phyloP scores from a whole-genome alignment of 2,329 filamentous ascomycete genomes.

The Elsinoe ampelina region DNA sequence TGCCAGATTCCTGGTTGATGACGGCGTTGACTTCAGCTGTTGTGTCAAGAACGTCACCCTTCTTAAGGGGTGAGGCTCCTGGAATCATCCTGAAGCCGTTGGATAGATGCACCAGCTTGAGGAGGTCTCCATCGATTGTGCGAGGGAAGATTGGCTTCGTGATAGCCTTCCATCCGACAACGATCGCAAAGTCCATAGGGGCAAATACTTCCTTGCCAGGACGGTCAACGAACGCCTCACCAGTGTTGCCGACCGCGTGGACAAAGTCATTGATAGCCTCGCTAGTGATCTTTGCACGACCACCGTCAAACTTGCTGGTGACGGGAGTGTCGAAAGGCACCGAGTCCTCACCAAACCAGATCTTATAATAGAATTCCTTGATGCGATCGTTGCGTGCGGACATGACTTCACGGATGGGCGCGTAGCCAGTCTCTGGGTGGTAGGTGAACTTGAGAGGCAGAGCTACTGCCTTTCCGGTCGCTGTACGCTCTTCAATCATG shows the following conservation, averaged over 20 bases:
- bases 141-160: conserved; percentile 98
- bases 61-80: conserved; percentile 87
- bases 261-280: conserved; percentile 97
- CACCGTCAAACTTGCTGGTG: conserved; percentile 82
- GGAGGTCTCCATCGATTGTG: conserved; percentile 86
- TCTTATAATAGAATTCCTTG: conserved; percentile 98
- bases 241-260: conserved; percentile 96
- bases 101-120: conserved; percentile 93
- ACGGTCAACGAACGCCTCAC: conserved; percentile 92
- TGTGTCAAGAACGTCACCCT: conserved; percentile 84
- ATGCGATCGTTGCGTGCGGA: conserved; percentile 90
- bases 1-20: conserved; percentile 94
- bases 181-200: conserved; percentile 73
- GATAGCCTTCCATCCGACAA: conserved; percentile 65
- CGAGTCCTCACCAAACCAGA: conserved; percentile 87
- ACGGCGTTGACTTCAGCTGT: conserved; percentile 95
- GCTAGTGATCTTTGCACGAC: conserved; percentile 73
- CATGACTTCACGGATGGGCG: conserved; percentile 97
- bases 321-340: conserved; percentile 78
- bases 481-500: conserved; percentile 88
- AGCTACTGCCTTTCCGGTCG: conserved; percentile 69
- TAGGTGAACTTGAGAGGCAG: conserved; percentile 85
- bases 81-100: conserved; percentile 98
- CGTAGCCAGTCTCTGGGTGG: conserved; percentile 89
- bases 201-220: conserved; percentile 90